Evolutionary conservation across 2,329 filamentous ascomycete genomes (phyloP).

Genomic region (Ceratocystis colombiana): DNA sequence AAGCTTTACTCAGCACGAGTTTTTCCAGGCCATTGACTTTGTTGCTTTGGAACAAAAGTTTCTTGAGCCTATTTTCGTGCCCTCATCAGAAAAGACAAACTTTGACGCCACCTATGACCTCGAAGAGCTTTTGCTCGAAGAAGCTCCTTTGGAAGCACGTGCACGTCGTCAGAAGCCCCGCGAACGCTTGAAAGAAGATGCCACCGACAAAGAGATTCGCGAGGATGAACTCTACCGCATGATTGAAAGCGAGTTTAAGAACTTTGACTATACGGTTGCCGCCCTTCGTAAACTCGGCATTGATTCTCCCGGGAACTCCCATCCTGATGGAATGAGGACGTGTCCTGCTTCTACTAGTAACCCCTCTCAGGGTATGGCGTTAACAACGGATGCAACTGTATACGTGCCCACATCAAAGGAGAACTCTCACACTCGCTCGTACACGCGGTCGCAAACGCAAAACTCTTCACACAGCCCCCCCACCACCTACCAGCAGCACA

Average conservation of each 20-base stretch:
- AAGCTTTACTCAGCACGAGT: conserved; percentile 76
- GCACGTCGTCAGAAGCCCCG: conserved; percentile 88
- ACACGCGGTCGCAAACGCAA: background rate
- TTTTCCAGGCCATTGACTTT: conserved; percentile 82
- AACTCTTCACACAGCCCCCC: background rate
- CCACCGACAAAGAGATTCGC: conserved; percentile 85
- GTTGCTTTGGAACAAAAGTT: conserved; percentile 73
- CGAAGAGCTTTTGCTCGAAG: conserved; percentile 85
- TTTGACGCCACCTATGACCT: conserved; percentile 98
- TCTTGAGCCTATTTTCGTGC: conserved; percentile 81
- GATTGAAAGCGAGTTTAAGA: conserved; percentile 88
- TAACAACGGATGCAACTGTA: conserved; percentile 44
- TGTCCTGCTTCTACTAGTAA: background rate
- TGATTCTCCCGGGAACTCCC: conserved; percentile 8
- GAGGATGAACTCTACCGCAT: conserved; percentile 89
- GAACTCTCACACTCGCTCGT: conserved; percentile 26
- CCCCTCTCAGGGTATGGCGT: conserved; percentile 30
- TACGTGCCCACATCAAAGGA: conserved; percentile 33
- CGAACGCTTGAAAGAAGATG: conserved; percentile 84
- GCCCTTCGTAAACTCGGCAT: conserved; percentile 38
- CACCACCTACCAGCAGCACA: conserved; percentile 15
- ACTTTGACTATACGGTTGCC: conserved; percentile 86
- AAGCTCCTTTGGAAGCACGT: conserved; percentile 85
- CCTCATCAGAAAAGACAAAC: conserved; percentile 95
- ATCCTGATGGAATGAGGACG: background rate